Evolutionary conservation across 2,329 filamentous ascomycete species (phyloP).

Genomic region (Polytolypa hystricis): DNA sequence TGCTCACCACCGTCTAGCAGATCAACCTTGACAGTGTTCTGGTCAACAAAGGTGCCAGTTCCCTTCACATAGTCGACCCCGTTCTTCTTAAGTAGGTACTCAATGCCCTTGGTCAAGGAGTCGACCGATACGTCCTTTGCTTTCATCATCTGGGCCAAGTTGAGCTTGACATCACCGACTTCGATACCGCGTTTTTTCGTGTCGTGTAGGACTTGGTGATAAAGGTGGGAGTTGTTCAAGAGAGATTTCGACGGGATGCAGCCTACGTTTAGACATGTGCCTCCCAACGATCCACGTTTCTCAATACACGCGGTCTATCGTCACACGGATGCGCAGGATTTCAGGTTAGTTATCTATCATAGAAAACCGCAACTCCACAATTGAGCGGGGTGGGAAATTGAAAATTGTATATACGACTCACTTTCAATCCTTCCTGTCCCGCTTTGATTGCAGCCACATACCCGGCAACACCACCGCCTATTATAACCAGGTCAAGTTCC

Average conservation of each 20-base stretch:
- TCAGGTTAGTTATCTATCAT: constrained; percentile 11
- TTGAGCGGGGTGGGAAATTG: no score
- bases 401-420: no score
- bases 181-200: constrained; percentile 96
- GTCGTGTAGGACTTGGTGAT: constrained; percentile 95
- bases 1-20: constrained; percentile 87
- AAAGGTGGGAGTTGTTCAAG: constrained; percentile 98
- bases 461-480: constrained; percentile 93
- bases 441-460: constrained; percentile 99
- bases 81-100: constrained; percentile 99
- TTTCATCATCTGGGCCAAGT: constrained; percentile 94
- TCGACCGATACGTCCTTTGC: constrained; percentile 87
- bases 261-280: constrained; percentile 96
- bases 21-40: constrained; percentile 84
- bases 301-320: constrained; percentile 86
- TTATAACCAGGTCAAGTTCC: constrained; percentile 94
- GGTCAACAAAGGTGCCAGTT: constrained; percentile 71
- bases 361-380: neutral
- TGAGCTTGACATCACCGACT: constrained; percentile 92
- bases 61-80: constrained; percentile 97
- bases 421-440: constrained; percentile 93
- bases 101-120: constrained; percentile 89
- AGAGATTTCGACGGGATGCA: constrained; percentile 99
- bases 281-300: constrained; percentile 88
- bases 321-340: no score